Percentiles rank a stretch among this genome's conserved stretches.
phyloP scores from a whole-genome alignment of 1,284 basidiomycete species.

The Wallemia mellicola region DNA sequence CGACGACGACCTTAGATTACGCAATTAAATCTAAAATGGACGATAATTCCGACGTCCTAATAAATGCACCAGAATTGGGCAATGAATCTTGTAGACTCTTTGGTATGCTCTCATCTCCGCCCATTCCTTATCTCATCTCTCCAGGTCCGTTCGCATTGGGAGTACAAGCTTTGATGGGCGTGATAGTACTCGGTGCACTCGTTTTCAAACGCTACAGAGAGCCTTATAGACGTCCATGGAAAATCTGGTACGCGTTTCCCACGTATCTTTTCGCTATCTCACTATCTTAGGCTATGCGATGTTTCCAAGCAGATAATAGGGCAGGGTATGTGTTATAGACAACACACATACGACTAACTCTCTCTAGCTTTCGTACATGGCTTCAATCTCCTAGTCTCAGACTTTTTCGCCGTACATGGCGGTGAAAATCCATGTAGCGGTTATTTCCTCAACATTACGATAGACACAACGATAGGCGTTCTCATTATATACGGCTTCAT shows the following conservation, averaged over 20 bases:
- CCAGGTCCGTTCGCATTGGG: slow-evolving; percentile 6
- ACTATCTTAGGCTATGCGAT: slow-evolving; percentile 36
- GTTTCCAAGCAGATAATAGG: slow-evolving; percentile 76
- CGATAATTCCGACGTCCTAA: not conserved
- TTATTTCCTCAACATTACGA: slow-evolving; percentile 77
- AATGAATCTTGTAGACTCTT: slow-evolving; percentile 15
- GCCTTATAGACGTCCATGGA: slow-evolving; percentile 55
- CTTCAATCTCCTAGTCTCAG: slow-evolving; percentile 12
- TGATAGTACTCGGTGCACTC: slow-evolving; percentile 54
- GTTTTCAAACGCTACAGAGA: slow-evolving; percentile 71
- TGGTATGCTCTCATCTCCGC: slow-evolving; percentile 15
- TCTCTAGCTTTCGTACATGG: not conserved
- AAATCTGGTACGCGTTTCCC: slow-evolving; percentile 37
- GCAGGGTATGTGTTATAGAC: slow-evolving; percentile 19
- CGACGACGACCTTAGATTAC: slow-evolving; percentile 3
- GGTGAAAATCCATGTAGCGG: slow-evolving; percentile 56
- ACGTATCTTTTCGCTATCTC: not conserved
- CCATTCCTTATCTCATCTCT: not conserved
- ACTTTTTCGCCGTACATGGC: slow-evolving; percentile 26
- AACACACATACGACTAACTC: not conserved
- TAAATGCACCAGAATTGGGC: slow-evolving; percentile 5
- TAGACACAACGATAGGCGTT: slow-evolving; percentile 82
- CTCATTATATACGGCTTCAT: slow-evolving; percentile 52
- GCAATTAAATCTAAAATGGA: slow-evolving; percentile 2
- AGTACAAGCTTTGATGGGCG: slow-evolving; percentile 55